Evolutionary conservation across 2,329 filamentous ascomycete genomes (phyloP), one percentile per base, ranked within the genome.

Genomic region (Capronia epimyces): DNA sequence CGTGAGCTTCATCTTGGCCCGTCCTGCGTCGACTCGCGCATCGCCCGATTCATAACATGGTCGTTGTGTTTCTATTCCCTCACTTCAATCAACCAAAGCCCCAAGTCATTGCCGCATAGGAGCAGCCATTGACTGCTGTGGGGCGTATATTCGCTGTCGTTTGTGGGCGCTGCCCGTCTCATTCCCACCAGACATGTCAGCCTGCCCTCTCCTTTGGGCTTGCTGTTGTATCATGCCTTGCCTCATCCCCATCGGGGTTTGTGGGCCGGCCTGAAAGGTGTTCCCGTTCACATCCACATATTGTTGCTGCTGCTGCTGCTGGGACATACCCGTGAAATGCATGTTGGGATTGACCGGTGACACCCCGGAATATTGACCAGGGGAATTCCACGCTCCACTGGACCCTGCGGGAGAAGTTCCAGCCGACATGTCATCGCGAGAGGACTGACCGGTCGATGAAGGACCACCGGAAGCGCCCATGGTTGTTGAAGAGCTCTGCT

Each of bases 361-460:
- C 40, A 82, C 78, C 31, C 76, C 78, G 12, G 78, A 71, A 39
- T 81, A 72, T 51, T 79, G 76, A 42, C 73, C 74, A 0, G 81
- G 81, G 9, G 81, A 83, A 62, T 83, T 80, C 81, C 81, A 84
- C 57, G 79, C 82, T 60, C 72, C 81, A 52, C 72, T 74, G 7
- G 72, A 71, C 2, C 77, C 75, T 2, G 77, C 77, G 10, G 81
- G 81, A 13, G 80, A 83, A 50, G 81, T 80, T 3, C 74, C 76
- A 1, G 81, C 79, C 1, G 81, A 83, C 56, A 79, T 79, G 55
- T 83, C 81, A 55, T 81, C 79, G 60, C 83, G 83, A 52, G 82
- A 65, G 2, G 79, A 77, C 39, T 79, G 78, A 16, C 75, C 71
- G 7, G 71, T 70, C 4, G 75, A 78, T 31, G 69, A 74, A 48